Percentiles rank a stretch among this genome's conserved stretches.
These are phyloP conservation scores for Cytospora chrysosperma DNA, from an alignment of 2,329 filamentous ascomycete species.

Conservation along the genomic window DNA sequence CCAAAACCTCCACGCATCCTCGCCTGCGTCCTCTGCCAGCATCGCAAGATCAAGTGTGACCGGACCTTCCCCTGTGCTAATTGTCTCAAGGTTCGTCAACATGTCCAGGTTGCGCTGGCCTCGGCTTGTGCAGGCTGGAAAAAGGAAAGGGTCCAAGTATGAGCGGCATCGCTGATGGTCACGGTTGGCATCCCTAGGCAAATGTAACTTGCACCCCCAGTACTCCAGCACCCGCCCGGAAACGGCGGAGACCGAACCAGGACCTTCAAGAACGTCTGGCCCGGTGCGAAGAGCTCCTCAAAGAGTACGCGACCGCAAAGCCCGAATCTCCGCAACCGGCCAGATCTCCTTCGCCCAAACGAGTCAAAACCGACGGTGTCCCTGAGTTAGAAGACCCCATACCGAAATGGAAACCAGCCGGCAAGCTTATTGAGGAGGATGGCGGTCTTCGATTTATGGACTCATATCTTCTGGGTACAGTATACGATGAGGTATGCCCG, in stretches of 20 bases:
- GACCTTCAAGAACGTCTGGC: conserved; percentile 61
- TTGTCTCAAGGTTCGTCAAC: conserved; percentile 54
- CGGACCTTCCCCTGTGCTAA: conserved; percentile 59
- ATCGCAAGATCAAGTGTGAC: conserved; percentile 63
- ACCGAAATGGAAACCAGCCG: conserved; percentile 44
- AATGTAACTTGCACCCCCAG: conserved; percentile 60
- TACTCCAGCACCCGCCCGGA: conserved; percentile 58
- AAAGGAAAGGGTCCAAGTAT: background rate
- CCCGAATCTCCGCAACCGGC: conserved; percentile 26
- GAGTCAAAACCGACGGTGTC: conserved; percentile 21
- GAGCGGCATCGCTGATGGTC: conserved; percentile 5
- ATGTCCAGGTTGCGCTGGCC: background rate
- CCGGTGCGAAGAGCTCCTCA: conserved; percentile 57
- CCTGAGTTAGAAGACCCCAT: conserved; percentile 34
- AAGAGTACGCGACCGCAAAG: conserved; percentile 50
- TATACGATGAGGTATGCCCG: conserved; percentile 53
- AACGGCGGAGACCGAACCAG: conserved; percentile 59
- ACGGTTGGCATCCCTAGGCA: conserved; percentile 40
- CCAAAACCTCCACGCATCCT: conserved; percentile 46
- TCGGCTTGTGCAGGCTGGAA: background rate
- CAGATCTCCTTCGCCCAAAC: conserved; percentile 23
- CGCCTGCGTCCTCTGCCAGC: conserved; percentile 58
- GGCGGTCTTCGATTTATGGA: conserved; percentile 58
- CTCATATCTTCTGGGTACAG: conserved; percentile 51
- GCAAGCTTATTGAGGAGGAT: conserved; percentile 57